Evolutionary conservation across 352 stramenopile genomes (phyloP).

Genomic region (Phytopythium ostracodes): DNA sequence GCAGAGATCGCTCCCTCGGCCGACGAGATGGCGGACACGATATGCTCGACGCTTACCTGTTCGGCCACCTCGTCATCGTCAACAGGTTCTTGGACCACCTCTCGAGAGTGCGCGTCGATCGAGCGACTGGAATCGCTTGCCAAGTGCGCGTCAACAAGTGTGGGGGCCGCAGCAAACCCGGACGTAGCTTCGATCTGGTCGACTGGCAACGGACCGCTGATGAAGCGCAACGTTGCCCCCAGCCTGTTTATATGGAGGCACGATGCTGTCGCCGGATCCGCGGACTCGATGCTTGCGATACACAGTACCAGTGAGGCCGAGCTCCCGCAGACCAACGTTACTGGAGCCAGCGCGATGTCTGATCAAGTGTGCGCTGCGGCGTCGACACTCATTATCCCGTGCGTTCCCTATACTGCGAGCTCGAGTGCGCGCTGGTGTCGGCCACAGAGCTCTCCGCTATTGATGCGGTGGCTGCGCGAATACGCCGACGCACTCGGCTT

Average conservation of each 20-base stretch:
- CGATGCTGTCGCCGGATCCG: constrained; percentile 8
- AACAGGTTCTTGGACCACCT: background rate
- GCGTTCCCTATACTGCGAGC: constrained; percentile 17
- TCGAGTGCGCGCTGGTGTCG: constrained; percentile 30
- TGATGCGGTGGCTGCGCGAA: constrained; percentile 23
- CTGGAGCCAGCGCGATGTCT: background rate
- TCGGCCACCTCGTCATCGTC: background rate
- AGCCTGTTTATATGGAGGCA: constrained; percentile 6
- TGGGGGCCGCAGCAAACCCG: background rate
- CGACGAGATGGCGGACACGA: constrained; percentile 3
- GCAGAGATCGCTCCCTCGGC: constrained; percentile 9
- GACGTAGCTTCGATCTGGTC: constrained; percentile 2
- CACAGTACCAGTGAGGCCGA: constrained; percentile 7
- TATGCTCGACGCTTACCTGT: constrained; percentile 12
- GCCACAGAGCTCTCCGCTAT: constrained; percentile 13
- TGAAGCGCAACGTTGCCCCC: background rate
- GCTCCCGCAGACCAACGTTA: background rate
- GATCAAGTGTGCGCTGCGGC: constrained; percentile 9
- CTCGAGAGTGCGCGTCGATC: background rate
- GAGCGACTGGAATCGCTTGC: constrained; percentile 1
- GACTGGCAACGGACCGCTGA: constrained; percentile 1
- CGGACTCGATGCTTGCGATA: constrained; percentile 16
- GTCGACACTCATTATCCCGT: constrained; percentile 18
- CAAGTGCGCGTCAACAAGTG: constrained; percentile 4
- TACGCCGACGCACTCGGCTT: constrained; percentile 9